Evolutionary conservation across 2,329 filamentous ascomycete genomes (phyloP), one percentile per base, ranked within the genome.

Genomic region (Trichoderma afroharzianum): DNA sequence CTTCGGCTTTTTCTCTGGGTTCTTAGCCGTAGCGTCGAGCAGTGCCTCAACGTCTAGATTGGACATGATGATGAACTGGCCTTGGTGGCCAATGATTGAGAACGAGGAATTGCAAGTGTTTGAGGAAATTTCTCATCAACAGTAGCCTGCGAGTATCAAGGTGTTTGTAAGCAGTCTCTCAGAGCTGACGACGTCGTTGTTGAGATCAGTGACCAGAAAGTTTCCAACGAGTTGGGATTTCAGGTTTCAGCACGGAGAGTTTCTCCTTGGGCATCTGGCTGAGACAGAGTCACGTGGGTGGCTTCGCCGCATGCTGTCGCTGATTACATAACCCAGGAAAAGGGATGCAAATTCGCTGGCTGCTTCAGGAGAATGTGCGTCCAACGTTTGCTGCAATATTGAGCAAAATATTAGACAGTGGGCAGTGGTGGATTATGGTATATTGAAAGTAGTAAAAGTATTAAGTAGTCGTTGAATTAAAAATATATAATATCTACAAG

Each of bases 1-100:
- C 76, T 83, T 83, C 73, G 77, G 79, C 72, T 85, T 84, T 77
- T 85, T 84, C 68, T 87, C 83, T 68, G 84, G 83, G 75, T 86
- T 85, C 80, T 90, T 91, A 67, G 93, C 93, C 74, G 93, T 93
- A 66, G 92, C 93, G 82, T 97, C 94, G 76, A 98, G 90, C 75
- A 98, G 88, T 75, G 94, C 93, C 86, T 98, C 95, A 77, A 98
- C 93, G 80, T 97, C 94, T 76, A 87, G 80, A 71, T 81, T 84
- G 67, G 84, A 81, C 85, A 87, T 87, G 74, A 75, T 82, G 75
- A 72, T 69, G 30, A 50, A 47, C 75, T 76, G 72, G 71, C 68
- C 59, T 64, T 64, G 64, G 24, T 15, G 68, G 61, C 33, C 59
- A 67, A 53, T 50, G 53, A 15, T 18, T 63, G n/a, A 32, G 12